phyloP scores from a whole-genome alignment of 805 yeast genomes.

The Yamadazyma tumulicola region DNA sequence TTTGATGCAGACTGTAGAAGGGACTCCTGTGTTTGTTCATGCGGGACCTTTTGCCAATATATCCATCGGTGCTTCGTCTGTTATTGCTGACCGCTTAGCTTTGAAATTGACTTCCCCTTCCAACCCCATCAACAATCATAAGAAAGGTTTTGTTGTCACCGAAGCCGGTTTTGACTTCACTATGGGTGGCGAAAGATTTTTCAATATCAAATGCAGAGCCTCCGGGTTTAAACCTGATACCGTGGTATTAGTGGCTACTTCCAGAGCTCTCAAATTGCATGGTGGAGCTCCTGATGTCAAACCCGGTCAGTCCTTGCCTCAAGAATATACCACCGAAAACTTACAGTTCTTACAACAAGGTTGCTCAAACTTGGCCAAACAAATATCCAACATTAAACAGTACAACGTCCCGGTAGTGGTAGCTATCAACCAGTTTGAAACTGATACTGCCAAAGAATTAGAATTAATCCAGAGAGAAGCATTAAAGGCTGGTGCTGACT shows the following conservation, averaged over 20 bases:
- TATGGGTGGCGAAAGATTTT: constrained; percentile 98
- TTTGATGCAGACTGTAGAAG: constrained; percentile 95
- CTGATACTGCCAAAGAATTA: constrained; percentile 68
- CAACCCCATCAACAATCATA: constrained; percentile 42
- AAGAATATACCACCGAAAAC: constrained; percentile 69
- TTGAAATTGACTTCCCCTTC: constrained; percentile 69
- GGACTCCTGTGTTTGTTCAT: constrained; percentile 95
- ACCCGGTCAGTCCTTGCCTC: constrained; percentile 77
- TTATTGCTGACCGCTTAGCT: constrained; percentile 89
- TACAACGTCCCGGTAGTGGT: constrained; percentile 80
- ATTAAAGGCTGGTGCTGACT: constrained; percentile 72
- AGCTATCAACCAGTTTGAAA: constrained; percentile 75
- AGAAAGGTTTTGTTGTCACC: constrained; percentile 84
- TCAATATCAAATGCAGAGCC: constrained; percentile 87
- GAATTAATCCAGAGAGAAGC: constrained; percentile 66
- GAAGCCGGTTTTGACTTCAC: constrained; percentile 99
- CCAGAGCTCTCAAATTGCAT: constrained; percentile 79
- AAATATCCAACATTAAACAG: constrained; percentile 65
- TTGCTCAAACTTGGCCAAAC: constrained; percentile 72
- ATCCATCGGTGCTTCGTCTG: constrained; percentile 94
- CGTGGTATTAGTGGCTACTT: constrained; percentile 79
- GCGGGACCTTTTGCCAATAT: constrained; percentile 99
- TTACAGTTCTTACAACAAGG: constrained; percentile 66
- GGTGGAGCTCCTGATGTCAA: constrained; percentile 90
- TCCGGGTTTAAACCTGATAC: constrained; percentile 78